Evolutionary conservation across 1,284 basidiomycete genomes (phyloP), one percentile per base, ranked within the genome.

Genomic region (Calocybe gambosa): DNA sequence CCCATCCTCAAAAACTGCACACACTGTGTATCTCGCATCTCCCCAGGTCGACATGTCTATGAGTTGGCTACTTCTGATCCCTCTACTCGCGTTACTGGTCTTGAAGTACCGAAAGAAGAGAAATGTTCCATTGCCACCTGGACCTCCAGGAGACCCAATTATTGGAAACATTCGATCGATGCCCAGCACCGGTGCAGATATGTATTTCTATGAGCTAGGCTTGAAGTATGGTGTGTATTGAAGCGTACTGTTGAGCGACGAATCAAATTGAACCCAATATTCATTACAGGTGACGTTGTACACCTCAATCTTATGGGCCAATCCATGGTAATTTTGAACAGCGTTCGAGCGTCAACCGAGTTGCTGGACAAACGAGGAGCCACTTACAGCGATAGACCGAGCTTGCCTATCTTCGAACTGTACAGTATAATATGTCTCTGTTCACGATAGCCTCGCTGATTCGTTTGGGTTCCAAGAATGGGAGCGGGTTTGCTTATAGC

Each of bases 241-340:
- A 1, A 13, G 6, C 39, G 20, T 18, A 13, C 15, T 12, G 3
- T n/a, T 8, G 13, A 7, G 29, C 28, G 26, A 23, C 16, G 9
- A 18, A 16, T 3, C 12, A 19, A 1, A 5, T 20, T 31, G 7
- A 29, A 13, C 13, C 5, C 25, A 9, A 13, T 29, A 26, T 26
- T 5, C 15, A n/a, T 16, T 9, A 20, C 15, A 53, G 52, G 52
- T 13, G 44, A 51, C 18, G 42, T 67, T 6, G 53, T 66, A 23
- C 56, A 63, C 36, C 42, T 68, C 7, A 45, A 53, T 1, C 49
- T 58, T 9, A 50, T 64, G 2, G 60, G 62, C 2, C 54, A 50
- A 20, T 51, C 57, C 8, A 54, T 63, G 13, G 46, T 70, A 18
- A 43, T 70, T 10, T 47, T 70, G 28, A 64, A 66, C 43, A 62